Evolutionary conservation across 1,284 basidiomycete genomes (phyloP), one percentile per base, ranked within the genome.

Genomic region (Ustilago lituana): DNA sequence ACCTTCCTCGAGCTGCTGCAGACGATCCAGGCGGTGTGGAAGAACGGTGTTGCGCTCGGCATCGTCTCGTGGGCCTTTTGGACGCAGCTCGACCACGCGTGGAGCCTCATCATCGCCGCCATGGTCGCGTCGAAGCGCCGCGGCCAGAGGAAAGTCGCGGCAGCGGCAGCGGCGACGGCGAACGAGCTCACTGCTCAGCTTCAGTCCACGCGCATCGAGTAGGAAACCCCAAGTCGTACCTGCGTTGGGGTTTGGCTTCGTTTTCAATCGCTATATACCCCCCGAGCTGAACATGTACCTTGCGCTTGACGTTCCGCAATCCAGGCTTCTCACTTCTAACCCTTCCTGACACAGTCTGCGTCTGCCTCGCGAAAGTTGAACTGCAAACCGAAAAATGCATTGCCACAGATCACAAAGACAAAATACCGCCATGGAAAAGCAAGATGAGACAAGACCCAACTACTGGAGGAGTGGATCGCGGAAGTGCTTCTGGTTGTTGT

Each of bases 401-500:
- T n/a, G n/a, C n/a, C n/a, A n/a, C n/a, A n/a, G n/a, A n/a, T n/a
- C n/a, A n/a, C n/a, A n/a, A n/a, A n/a, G n/a, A n/a, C n/a, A n/a
- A n/a, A n/a, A n/a, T n/a, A n/a, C n/a, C n/a, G n/a, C 39, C 17
- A 35, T 26, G 17, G 1, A 24, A 10, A 33, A 41, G 6, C n/a
- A 32, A 44, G 22, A n/a, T 2, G 38, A 40, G n/a, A 40, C n/a
- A 35, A 22, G 24, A 8, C 29, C 7, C 17, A 39, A 49, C 35
- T 67, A 81, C 69, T 81, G 79, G 27, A 81, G 56, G 11, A 80
- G 69, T 10, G 75, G 77, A 46, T 80, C 79, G 14, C 79, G 62
- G 74, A 77, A 81, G 44, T 81, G 79, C 60, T 80, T 80, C 68
- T 81, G 79, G 72, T 77, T 74, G 64, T 82, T 82, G 58, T 78